Evolutionary conservation across 441 rosid species (phyloP), one percentile per base, ranked within the genome.

Genomic region (Biscutella laevigata): DNA sequence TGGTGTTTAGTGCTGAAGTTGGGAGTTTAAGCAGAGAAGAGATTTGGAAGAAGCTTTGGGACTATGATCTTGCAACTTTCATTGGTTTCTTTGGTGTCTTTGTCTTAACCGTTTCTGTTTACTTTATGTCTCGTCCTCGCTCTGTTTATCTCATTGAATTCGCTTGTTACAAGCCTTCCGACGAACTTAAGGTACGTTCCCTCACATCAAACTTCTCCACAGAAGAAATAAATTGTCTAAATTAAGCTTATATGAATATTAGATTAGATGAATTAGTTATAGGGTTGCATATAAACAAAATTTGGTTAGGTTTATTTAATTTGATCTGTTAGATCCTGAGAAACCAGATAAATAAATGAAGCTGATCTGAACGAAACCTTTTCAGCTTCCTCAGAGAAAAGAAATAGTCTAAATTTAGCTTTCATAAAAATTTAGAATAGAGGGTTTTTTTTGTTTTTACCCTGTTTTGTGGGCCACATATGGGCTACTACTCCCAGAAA

Each of bases 81-180:
- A 71, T 84, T 17, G 79, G 84, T 0, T 84, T 77, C 64, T 53
- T 78, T 6, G 80, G 78, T 6, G 79, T 82, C 19, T 73, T 90
- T 26, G 76, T 73, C 21, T 84, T 90, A 67, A 84, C 95, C 3
- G 42, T 78, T 6, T 81, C 81, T 19, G 81, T 75, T 54, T 82
- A 82, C 73, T 81, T 87, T 66, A 78, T 79, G 88, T 84, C 95
- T 5, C 68, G 86, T 10, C 98, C 95, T 17, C 77, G 84, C 2
- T 78, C 98, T 4, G 73, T 87, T 62, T 90, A 90, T 65, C 88
- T 90, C 19, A 58, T 90, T 4, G 95, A 84, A 43, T 90, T 84
- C 21, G 79, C 97, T 15, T 90, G 97, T 39, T 83, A 58, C 59
- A 74, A 67, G n/a, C 97, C 97, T 10, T 54, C 61, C n/a, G 94